Evolutionary conservation across 805 yeast species (phyloP).

Genomic region (Lipomyces chichibuensis): DNA sequence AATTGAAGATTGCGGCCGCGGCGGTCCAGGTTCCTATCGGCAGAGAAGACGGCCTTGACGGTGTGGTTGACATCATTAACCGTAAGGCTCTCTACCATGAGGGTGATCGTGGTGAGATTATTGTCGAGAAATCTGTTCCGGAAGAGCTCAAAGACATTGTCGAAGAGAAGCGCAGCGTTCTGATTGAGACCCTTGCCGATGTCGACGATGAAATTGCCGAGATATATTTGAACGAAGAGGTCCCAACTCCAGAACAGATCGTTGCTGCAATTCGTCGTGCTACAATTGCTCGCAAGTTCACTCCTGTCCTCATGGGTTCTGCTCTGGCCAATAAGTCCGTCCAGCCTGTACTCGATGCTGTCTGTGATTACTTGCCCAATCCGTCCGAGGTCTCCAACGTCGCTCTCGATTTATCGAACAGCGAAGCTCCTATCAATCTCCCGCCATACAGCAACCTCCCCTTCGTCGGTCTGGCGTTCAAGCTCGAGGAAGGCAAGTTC

Average conservation of each 20-base stretch:
- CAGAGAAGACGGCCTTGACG: conserved; percentile 77
- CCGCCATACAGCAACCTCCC: conserved; percentile 75
- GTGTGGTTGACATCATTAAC: conserved; percentile 89
- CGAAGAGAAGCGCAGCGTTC: conserved; percentile 81
- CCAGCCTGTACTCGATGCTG: conserved; percentile 94
- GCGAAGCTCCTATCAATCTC: conserved; percentile 71
- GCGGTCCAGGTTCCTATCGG: conserved; percentile 99
- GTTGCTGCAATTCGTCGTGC: conserved; percentile 89
- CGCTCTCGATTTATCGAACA: conserved; percentile 69
- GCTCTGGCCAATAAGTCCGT: conserved; percentile 96
- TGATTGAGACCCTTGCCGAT: conserved; percentile 95
- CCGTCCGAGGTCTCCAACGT: conserved; percentile 92
- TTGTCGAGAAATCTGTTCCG: conserved; percentile 68
- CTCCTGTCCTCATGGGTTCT: conserved; percentile 99
- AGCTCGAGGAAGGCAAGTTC: conserved; percentile 95
- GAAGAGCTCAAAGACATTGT: conserved; percentile 77
- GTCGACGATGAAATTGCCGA: conserved; percentile 98
- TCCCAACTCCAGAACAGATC: conserved; percentile 82
- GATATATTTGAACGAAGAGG: conserved; percentile 83
- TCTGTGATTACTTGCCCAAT: conserved; percentile 92
- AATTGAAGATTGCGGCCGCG: conserved; percentile 92
- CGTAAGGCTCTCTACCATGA: conserved; percentile 86
- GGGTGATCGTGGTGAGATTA: conserved; percentile 84
- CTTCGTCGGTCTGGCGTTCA: conserved; percentile 96
- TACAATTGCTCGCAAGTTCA: conserved; percentile 91